Evolutionary conservation across 2,329 filamentous ascomycete genomes (phyloP).

Genomic region (Penicillium janthinellum): DNA sequence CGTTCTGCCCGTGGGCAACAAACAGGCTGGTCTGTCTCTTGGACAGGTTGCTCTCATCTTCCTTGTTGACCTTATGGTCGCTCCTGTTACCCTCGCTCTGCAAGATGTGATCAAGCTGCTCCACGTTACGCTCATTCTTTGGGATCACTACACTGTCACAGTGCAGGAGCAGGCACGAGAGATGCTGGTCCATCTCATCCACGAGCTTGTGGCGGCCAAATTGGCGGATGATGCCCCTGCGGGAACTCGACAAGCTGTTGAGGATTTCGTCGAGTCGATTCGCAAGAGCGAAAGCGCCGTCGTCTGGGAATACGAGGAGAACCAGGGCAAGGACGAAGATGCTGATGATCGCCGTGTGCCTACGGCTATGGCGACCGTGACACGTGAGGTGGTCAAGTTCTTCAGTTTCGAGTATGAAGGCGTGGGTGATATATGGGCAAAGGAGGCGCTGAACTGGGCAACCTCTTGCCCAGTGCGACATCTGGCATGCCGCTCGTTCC

Average conservation of each 20-base stretch:
- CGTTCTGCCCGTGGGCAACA: constrained; percentile 82
- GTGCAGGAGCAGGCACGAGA: constrained; percentile 96
- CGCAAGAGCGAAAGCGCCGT: constrained; percentile 81
- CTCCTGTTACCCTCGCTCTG: constrained; percentile 75
- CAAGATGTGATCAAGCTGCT: constrained; percentile 84
- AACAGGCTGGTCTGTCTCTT: constrained; percentile 85
- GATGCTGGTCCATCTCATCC: constrained; percentile 96
- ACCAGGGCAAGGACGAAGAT: constrained; percentile 73
- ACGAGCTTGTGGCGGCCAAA: constrained; percentile 84
- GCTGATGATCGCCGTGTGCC: constrained; percentile 79
- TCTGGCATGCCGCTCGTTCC: constrained; percentile 93
- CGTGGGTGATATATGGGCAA: constrained; percentile 88
- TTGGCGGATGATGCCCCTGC: constrained; percentile 70
- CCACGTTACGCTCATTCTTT: constrained; percentile 89
- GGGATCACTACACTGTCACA: constrained; percentile 94
- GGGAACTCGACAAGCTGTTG: constrained; percentile 73
- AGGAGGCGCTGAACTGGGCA: constrained; percentile 88
- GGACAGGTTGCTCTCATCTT: constrained; percentile 92
- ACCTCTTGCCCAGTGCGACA: constrained; percentile 95
- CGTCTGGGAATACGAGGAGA: constrained; percentile 93
- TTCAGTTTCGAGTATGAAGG: constrained; percentile 83
- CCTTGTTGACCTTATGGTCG: constrained; percentile 93
- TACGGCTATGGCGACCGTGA: constrained; percentile 81
- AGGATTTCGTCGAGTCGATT: constrained; percentile 84
- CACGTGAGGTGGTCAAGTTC: constrained; percentile 77